Evolutionary conservation across 2,329 filamentous ascomycete genomes (phyloP), one percentile per base, ranked within the genome.

Genomic region (Juglanconis sp.): DNA sequence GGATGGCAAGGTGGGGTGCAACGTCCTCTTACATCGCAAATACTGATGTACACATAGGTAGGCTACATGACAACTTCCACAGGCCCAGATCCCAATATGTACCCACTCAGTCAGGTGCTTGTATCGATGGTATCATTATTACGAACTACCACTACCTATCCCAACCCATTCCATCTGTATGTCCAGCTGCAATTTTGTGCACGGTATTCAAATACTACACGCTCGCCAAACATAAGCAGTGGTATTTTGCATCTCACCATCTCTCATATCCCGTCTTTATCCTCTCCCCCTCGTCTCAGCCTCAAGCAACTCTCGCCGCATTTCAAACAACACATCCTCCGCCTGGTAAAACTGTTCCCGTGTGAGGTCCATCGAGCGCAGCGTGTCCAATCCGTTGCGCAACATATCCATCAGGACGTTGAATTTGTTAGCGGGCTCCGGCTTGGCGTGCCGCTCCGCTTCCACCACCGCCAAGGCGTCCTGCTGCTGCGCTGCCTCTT

Each of bases 271-370:
- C 31, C 11, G 15, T 13, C 11, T 46, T 56, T 64, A 66, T 53
- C 76, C 64, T 61, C 81, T 73, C 42, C 83, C 81, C 63, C 89
- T 81, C 67, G 78, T 78, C 67, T 87, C 87, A 15, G 90, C 91
- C 59, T 87, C 85, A 71, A 89, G 90, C 55, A 93, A 80, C 71
- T 89, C 86, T 64, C 84, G 81, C 72, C 90, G 88, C 65, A 94
- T 85, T 71, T 94, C 89, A 77, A 93, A 91, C 70, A 95, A 80
- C 67, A 91, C 76, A 69, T 93, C 88, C 69, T 95, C 91, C 65
- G 95, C 81, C 70, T 88, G 81, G 61, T 87, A 81, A 56, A 92
- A 84, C 63, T 91, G 86, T 10, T 83, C 79, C 10, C 84, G 80
- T 15, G 85, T 85, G 47, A 96, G 74, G 15, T 82, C 78, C 30